These are phyloP conservation scores for Hippophae gyantsensis DNA, from an alignment of 306 rosid genomes.

Conservation along the genomic window DNA sequence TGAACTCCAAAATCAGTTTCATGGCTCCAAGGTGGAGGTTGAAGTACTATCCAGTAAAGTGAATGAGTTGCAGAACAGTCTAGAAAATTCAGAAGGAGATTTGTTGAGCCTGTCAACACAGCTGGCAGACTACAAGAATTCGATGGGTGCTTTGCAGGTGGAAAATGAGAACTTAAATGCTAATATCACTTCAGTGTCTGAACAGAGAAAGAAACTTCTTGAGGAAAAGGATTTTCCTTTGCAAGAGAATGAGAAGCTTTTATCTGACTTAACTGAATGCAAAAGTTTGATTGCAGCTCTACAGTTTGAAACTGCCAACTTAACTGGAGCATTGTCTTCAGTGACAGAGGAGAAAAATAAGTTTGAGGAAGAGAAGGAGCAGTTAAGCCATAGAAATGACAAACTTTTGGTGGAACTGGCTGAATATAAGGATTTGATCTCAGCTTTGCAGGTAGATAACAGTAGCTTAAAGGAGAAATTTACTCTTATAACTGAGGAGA, in stretches of 20 bases:
- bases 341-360: slow-evolving; percentile 43
- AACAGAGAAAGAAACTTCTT: slow-evolving; percentile 39
- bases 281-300: slow-evolving; percentile 37
- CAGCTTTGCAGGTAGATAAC: slow-evolving; percentile 45
- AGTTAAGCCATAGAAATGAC: slow-evolving; percentile 40
- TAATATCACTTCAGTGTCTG: slow-evolving; percentile 32
- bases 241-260: slow-evolving; percentile 49
- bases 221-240: slow-evolving; percentile 46
- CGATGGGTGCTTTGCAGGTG: slow-evolving; percentile 43
- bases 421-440: slow-evolving; percentile 39
- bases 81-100: slow-evolving; percentile 50
- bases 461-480: slow-evolving; percentile 40
- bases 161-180: slow-evolving; percentile 50
- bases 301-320: slow-evolving; percentile 48
- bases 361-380: slow-evolving; percentile 40
- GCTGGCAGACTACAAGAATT: slow-evolving; percentile 57
- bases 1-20: slow-evolving; percentile 47
- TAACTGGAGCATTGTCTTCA: slow-evolving; percentile 38
- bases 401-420: slow-evolving; percentile 39
- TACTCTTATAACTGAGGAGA: slow-evolving; percentile 41
- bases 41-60: slow-evolving; percentile 53
- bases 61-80: slow-evolving; percentile 41
- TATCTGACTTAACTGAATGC: slow-evolving; percentile 41
- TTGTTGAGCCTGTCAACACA: slow-evolving; percentile 41
- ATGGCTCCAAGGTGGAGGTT: slow-evolving; percentile 34